These are phyloP conservation scores for Mortierella hygrophila DNA, from an alignment of 192 early-diverging fungal species.

Conservation along the genomic window DNA sequence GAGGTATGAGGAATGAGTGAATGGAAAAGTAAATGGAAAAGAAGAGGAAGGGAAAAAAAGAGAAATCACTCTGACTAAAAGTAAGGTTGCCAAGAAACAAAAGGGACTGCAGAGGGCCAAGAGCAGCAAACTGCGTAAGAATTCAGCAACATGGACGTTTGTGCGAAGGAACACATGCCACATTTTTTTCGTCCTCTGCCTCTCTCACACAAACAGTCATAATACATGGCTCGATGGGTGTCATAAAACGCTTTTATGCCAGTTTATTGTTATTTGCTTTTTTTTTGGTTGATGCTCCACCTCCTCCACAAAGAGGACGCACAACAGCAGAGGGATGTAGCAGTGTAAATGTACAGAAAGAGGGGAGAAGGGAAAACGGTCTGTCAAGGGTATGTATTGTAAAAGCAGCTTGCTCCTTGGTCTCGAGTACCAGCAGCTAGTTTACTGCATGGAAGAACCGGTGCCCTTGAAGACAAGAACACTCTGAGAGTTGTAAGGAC, in stretches of 20 bases:
- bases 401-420: too few species aligned
- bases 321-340: not conserved
- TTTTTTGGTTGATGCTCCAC: not conserved
- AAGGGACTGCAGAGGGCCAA: too few species aligned
- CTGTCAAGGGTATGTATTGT: not conserved
- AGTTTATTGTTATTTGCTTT: not conserved
- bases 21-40: not conserved
- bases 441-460: not conserved
- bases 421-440: not conserved
- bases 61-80: not conserved
- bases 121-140: too few species aligned
- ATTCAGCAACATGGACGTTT: too few species aligned
- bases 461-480: constrained; percentile 24
- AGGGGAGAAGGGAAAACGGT: not conserved
- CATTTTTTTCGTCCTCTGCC: too few species aligned
- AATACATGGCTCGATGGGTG: not conserved
- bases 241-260: constrained; percentile 2
- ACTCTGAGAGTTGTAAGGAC: constrained; percentile 37
- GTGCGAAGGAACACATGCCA: too few species aligned
- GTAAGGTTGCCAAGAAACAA: not conserved
- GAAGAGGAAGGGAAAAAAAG: not conserved
- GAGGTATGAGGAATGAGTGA: not conserved
- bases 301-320: not conserved
- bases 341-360: not conserved
- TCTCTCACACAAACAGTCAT: not conserved